Evolutionary conservation across 352 stramenopile genomes (phyloP).

Genomic region (Thraustochytrium striatum): DNA sequence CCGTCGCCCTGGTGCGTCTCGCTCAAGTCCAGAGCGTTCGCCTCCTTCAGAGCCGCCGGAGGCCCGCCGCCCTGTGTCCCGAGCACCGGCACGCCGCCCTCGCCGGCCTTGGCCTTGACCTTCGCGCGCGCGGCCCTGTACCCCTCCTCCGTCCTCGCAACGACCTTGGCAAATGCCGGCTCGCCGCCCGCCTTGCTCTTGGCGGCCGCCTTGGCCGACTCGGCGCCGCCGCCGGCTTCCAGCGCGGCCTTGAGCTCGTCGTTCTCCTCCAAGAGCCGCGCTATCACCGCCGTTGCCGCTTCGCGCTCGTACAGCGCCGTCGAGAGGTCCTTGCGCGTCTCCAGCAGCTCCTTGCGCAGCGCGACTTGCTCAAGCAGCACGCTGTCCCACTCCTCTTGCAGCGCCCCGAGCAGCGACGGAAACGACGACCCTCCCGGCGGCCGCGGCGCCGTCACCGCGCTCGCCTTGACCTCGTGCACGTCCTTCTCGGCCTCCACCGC

Average conservation of each 20-base stretch:
- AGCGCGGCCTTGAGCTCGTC: constrained; percentile 61
- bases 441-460: constrained; percentile 47
- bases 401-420: constrained; percentile 55
- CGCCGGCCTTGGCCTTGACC: not conserved
- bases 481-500: constrained; percentile 62
- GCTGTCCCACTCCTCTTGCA: constrained; percentile 89
- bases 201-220: constrained; percentile 7
- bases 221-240: constrained; percentile 53
- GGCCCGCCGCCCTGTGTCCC: not conserved
- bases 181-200: constrained; percentile 8
- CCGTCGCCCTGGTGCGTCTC: no score
- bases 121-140: not conserved
- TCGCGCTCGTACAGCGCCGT: constrained; percentile 94
- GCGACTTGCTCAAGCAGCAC: constrained; percentile 89
- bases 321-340: constrained; percentile 86
- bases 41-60: not conserved
- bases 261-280: constrained; percentile 74
- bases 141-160: not conserved
- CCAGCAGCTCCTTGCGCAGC: constrained; percentile 84
- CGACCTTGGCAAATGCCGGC: not conserved
- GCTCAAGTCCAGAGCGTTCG: not conserved
- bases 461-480: constrained; percentile 63
- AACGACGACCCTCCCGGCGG: constrained; percentile 46
- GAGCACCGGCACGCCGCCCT: not conserved
- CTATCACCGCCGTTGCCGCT: constrained; percentile 88